Evolutionary conservation across 371 early-diverging fungal genomes (phyloP).

Genomic region (Pancytospora epiphaga): DNA sequence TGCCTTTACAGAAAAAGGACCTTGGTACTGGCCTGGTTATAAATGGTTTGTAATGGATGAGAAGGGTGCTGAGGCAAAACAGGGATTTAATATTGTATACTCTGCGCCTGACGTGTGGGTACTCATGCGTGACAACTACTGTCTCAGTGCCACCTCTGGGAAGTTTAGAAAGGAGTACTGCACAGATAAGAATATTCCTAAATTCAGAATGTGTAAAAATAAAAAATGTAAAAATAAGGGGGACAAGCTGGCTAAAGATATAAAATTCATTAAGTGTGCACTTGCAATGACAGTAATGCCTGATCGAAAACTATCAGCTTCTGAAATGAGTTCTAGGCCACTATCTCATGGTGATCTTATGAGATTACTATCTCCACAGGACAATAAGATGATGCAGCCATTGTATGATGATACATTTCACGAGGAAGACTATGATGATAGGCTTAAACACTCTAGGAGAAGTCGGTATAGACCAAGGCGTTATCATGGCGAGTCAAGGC

Average conservation of each 20-base stretch:
- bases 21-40: not conserved
- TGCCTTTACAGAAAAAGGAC: constrained; percentile 7
- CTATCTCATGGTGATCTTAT: too few species aligned
- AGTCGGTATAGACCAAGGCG: too few species aligned
- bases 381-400: too few species aligned
- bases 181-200: not conserved
- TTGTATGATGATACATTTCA: too few species aligned
- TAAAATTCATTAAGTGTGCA: not conserved
- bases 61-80: not conserved
- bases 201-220: constrained; percentile 3
- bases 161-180: constrained; percentile 9
- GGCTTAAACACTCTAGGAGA: too few species aligned
- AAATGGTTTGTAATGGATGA: constrained; percentile 1
- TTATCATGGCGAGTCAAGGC: too few species aligned
- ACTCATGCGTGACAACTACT: constrained; percentile 1
- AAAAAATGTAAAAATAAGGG: not conserved
- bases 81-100: constrained; percentile 1
- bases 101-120: constrained; percentile 4
- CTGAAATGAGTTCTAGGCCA: too few species aligned
- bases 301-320: too few species aligned
- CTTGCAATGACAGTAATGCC: too few species aligned
- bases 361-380: too few species aligned
- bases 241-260: not conserved
- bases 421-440: too few species aligned
- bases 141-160: not conserved